Evolutionary conservation across 495 filamentous ascomycete genomes (phyloP).

Genomic region (Oidiodendron maius): DNA sequence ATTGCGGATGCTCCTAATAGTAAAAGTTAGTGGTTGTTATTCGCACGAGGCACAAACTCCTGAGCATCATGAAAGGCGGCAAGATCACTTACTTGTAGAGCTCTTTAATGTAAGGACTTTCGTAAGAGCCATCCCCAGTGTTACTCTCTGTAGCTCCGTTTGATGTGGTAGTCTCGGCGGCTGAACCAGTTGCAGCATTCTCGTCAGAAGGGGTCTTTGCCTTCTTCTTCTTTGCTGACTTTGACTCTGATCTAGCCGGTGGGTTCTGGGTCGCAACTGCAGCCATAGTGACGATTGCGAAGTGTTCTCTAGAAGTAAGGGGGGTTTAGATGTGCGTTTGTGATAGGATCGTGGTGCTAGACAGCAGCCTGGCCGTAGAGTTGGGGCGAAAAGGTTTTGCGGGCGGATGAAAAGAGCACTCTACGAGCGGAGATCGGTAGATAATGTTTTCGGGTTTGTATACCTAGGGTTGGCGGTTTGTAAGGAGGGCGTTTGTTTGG

Average conservation of each 20-base stretch:
- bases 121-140: conserved; percentile 51
- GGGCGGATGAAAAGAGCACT: no score
- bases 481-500: not conserved
- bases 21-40: conserved; percentile 19
- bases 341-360: no score
- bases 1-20: conserved; percentile 71
- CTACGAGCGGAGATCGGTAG: not conserved
- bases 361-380: no score
- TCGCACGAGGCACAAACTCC: no score
- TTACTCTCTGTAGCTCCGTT: conserved; percentile 26
- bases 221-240: conserved; percentile 72
- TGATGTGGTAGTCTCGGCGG: conserved; percentile 33
- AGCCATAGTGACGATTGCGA: conserved; percentile 37
- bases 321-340: no score
- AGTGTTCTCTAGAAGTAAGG: no score
- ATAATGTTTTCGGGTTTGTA: not conserved
- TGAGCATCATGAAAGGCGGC: no score
- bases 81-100: conserved; percentile 72
- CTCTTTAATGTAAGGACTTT: conserved; percentile 76
- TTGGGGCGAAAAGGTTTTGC: no score
- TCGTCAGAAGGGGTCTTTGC: conserved; percentile 50
- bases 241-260: conserved; percentile 42
- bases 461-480: not conserved
- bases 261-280: conserved; percentile 46
- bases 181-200: conserved; percentile 35